Evolutionary conservation across 169 alveolate species (phyloP).

Genomic region (Cryptosporidium andersoni): DNA sequence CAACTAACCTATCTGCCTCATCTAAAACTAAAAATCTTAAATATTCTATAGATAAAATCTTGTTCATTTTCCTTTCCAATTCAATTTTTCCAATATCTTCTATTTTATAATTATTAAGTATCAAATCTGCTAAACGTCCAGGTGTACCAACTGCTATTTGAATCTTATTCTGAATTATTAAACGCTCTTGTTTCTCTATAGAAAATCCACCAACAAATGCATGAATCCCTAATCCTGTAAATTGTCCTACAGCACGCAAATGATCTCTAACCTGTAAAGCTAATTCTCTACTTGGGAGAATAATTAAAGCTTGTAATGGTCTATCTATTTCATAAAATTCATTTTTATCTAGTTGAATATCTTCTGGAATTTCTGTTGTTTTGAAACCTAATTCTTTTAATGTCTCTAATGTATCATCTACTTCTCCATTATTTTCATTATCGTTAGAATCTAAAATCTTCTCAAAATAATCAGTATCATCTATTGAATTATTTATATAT

Average conservation of each 20-base stretch:
- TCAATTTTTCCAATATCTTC: conserved; percentile 33
- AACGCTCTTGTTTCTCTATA: conserved; percentile 79
- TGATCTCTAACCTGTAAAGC: conserved; percentile 81
- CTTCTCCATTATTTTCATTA: not conserved
- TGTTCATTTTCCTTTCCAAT: conserved; percentile 1
- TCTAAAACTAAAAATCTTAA: conserved; percentile 80
- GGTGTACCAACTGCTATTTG: conserved; percentile 79
- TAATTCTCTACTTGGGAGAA: conserved; percentile 84
- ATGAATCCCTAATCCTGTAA: conserved; percentile 74
- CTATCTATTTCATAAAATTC: not conserved
- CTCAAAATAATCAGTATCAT: not conserved
- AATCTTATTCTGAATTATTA: conserved; percentile 75
- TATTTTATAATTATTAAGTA: conserved; percentile 40
- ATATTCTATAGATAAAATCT: conserved; percentile 51
- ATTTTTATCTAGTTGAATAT: not conserved
- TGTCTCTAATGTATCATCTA: conserved; percentile 17
- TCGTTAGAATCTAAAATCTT: not conserved
- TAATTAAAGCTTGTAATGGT: conserved; percentile 72
- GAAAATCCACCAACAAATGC: conserved; percentile 85
- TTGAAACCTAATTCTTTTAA: conserved; percentile 40
- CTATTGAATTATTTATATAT: not conserved
- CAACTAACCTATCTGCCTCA: conserved; percentile 89
- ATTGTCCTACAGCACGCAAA: conserved; percentile 62
- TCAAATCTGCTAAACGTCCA: conserved; percentile 76
- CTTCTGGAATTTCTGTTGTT: not conserved